Percentiles rank a stretch among this genome's conserved stretches.
These are phyloP conservation scores for Aspergillus sp. DNA, from an alignment of 2,329 filamentous ascomycete genomes.

Conservation along the genomic window DNA sequence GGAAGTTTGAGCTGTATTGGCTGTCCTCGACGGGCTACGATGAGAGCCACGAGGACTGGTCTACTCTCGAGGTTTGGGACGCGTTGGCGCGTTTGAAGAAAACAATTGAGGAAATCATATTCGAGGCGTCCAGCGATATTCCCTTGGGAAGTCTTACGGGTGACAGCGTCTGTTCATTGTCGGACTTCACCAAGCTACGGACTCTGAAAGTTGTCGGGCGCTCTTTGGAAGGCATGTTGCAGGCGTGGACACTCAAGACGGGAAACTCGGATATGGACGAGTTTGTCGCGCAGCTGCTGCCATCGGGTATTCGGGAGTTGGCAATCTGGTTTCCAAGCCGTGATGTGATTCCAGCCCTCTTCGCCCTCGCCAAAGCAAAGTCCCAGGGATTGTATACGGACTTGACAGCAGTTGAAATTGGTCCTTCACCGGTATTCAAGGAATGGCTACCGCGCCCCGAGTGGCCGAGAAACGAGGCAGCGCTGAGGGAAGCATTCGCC, in stretches of 20 bases:
- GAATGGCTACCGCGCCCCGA: background rate
- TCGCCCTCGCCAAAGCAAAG: too few relatives aligned
- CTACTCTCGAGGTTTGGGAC: background rate
- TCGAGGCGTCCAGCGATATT: background rate
- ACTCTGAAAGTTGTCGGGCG: background rate
- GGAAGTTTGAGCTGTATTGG: background rate
- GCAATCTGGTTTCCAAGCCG: too few relatives aligned
- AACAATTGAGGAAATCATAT: constrained; percentile 9
- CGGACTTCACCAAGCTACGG: background rate
- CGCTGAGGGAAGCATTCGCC: background rate
- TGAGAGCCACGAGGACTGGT: constrained; percentile 11
- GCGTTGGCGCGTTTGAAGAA: background rate
- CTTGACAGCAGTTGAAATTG: background rate
- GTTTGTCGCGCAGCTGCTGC: background rate
- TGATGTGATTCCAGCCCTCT: too few relatives aligned
- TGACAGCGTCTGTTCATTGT: too few relatives aligned
- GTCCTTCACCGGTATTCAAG: background rate
- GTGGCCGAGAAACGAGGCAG: constrained; percentile 1
- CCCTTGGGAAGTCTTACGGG: too few relatives aligned
- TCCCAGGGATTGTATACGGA: too few relatives aligned
- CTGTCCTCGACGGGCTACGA: constrained; percentile 5
- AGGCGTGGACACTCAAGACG: constrained; percentile 6
- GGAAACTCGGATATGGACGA: background rate
- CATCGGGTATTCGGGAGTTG: too few relatives aligned
- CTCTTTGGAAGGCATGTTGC: constrained; percentile 3